Evolutionary conservation across 140 eudicot genomes (phyloP), one percentile per base, ranked within the genome.

Genomic region (Anethum foeniculum): DNA sequence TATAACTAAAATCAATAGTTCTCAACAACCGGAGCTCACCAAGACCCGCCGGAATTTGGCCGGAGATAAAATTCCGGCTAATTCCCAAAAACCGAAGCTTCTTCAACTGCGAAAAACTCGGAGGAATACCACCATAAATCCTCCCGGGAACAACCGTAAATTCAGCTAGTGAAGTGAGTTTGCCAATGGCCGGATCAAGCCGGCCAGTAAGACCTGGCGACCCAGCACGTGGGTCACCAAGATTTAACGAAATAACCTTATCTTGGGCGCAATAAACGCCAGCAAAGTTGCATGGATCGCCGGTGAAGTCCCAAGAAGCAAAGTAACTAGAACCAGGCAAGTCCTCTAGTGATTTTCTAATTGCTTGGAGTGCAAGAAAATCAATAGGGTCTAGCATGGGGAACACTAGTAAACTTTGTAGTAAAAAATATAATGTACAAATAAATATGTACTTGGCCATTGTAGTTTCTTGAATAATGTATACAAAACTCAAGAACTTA

Each of bases 161-260:
- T 76, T 95, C 97, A 0, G 91, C 88, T 4, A 95, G 84, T 14
- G 79, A 75, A 5, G 93, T 80, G 2, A 95, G 87, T 67, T 88
- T 90, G 0, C 97, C 97, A 18, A 92, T 87, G 0, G 97, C 92
- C 8, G 96, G 97, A 81, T 92, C 91, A n/a, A 95, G 71, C 16
- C 90, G 88, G n/a, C 99, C 99, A 41, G 93, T 71, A 15, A 95
- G 82, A 10, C 99, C 99, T 0, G 92, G 86, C 0, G 96, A 87
- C 4, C 91, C 97, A 23, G 99, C 97, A 51, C 93, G 88, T 5
- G 97, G 95, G 47, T 90, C 97, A 6, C 99, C 99, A 49, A 95
- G 97, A 81, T 92, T 92, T 52, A 92, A 81, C 0, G 99, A 84
- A 25, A 91, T 76, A 5, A 95, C 99, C 71, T 80, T 77, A 0